These are phyloP conservation scores for Pistacia vera DNA, from an alignment of 345 rosid species.

Conservation along the genomic window DNA sequence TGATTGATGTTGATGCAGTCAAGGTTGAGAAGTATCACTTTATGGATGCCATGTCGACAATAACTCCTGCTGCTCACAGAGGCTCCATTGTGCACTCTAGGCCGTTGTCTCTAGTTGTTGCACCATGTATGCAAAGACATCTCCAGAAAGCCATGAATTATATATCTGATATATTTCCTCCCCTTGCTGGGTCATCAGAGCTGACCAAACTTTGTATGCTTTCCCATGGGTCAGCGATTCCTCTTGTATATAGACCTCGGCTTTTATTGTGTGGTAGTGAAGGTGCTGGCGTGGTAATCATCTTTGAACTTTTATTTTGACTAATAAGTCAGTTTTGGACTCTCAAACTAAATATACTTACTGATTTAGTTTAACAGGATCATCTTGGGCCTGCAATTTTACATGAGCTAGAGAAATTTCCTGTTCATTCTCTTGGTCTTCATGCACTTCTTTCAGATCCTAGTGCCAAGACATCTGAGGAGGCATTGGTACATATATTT, in stretches of 20 bases:
- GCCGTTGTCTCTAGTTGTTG: conserved; percentile 92
- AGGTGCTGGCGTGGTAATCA: conserved; percentile 93
- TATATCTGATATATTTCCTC: conserved; percentile 79
- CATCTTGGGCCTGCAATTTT: conserved; percentile 98
- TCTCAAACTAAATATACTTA: conserved; percentile 58
- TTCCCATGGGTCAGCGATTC: conserved; percentile 88
- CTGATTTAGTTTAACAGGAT: conserved; percentile 90
- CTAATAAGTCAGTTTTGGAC: conserved; percentile 24
- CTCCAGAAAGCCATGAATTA: conserved; percentile 71
- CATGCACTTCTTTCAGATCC: conserved; percentile 98
- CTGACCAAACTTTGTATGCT: conserved; percentile 89
- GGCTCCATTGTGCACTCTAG: conserved; percentile 95
- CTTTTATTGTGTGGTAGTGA: conserved; percentile 83
- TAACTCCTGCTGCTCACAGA: conserved; percentile 98
- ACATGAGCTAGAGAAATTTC: conserved; percentile 96
- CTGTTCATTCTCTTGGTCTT: conserved; percentile 97
- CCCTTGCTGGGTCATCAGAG: conserved; percentile 67
- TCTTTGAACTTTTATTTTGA: conserved; percentile 31
- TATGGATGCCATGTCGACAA: conserved; percentile 92
- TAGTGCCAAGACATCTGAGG: conserved; percentile 98
- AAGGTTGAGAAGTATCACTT: conserved; percentile 89
- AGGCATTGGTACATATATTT: conserved; percentile 97
- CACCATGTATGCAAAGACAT: conserved; percentile 86
- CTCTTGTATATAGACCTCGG: conserved; percentile 96
- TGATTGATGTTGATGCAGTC: conserved; percentile 92